phyloP scores from a whole-genome alignment of 1,284 basidiomycete species.

The Malassezia dermatis region DNA sequence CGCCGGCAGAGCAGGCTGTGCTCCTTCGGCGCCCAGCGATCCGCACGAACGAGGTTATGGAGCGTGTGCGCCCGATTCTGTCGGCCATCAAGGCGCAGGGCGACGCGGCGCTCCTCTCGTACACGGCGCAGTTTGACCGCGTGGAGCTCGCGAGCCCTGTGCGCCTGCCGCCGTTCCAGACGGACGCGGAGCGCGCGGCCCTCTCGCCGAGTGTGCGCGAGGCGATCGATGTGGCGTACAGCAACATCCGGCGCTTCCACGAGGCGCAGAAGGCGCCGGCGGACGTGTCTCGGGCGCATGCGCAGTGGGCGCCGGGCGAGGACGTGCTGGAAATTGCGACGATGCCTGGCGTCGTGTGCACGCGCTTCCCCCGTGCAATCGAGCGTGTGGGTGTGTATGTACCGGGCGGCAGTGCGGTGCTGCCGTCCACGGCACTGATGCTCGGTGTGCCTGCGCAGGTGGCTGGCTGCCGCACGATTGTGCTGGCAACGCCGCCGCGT shows the following conservation, averaged over 20 bases:
- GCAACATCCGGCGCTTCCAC: constrained; percentile 61
- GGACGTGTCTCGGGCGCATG: neutral
- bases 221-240: constrained; percentile 85
- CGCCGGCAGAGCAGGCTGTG: constrained; percentile 56
- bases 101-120: constrained; percentile 73
- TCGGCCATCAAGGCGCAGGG: constrained; percentile 72
- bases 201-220: constrained; percentile 53
- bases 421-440: constrained; percentile 96
- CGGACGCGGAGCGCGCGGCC: constrained; percentile 51
- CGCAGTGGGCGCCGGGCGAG: constrained; percentile 6
- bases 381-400: constrained; percentile 92
- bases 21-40: constrained; percentile 83
- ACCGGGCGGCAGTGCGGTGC: constrained; percentile 88
- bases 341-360: constrained; percentile 73
- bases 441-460: constrained; percentile 96
- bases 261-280: constrained; percentile 37
- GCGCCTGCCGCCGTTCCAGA: constrained; percentile 39
- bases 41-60: constrained; percentile 85
- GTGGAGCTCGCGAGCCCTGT: constrained; percentile 56
- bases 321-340: constrained; percentile 70
- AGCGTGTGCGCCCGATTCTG: constrained; percentile 88
- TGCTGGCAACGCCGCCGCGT: constrained; percentile 88
- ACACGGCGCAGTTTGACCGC: constrained; percentile 89
- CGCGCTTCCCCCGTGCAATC: constrained; percentile 78
- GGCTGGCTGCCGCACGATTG: constrained; percentile 81